Conservation (phyloP, 2,329 filamentous ascomycete species). For the Aspergillus jensenii region DNA sequence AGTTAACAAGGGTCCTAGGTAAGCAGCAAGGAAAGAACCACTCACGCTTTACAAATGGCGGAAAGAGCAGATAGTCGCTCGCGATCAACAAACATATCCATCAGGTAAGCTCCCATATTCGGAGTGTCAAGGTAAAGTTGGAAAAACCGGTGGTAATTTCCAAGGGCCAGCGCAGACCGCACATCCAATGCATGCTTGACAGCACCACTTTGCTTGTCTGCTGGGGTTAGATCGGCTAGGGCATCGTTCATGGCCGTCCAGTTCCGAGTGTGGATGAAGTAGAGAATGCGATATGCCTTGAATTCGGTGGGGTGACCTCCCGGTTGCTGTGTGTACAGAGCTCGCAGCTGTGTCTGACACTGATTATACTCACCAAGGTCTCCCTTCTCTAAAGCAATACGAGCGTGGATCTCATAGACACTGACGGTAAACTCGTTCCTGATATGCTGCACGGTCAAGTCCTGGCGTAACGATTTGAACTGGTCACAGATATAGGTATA, state of each 20-base stretch:
- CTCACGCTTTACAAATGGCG: constrained; percentile 93
- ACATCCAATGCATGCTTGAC: constrained; percentile 91
- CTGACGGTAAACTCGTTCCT: constrained; percentile 94
- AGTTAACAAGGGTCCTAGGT: constrained; percentile 46
- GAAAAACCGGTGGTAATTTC: constrained; percentile 98
- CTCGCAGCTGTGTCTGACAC: constrained; percentile 96
- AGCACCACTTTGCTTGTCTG: constrained; percentile 83
- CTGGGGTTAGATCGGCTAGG: constrained; percentile 95
- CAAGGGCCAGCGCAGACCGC: constrained; percentile 84
- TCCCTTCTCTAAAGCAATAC: constrained; percentile 95
- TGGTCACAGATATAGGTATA: constrained; percentile 98
- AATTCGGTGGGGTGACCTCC: constrained; percentile 93
- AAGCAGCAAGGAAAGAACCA: background rate
- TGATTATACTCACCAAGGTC: constrained; percentile 99
- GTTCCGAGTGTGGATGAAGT: constrained; percentile 99
- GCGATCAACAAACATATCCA: constrained; percentile 98
- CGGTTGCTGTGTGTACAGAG: constrained; percentile 81
- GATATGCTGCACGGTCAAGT: constrained; percentile 96
- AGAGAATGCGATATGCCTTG: constrained; percentile 98
- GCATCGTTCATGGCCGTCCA: constrained; percentile 97
- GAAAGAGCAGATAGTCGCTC: constrained; percentile 88
- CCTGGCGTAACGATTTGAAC: constrained; percentile 97
- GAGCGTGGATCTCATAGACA: constrained; percentile 96
- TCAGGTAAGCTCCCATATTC: constrained; percentile 96
- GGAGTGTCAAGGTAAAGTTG: constrained; percentile 90